phyloP scores from a whole-genome alignment of 139 green algal genomes.

The Nannochloris sp. region DNA sequence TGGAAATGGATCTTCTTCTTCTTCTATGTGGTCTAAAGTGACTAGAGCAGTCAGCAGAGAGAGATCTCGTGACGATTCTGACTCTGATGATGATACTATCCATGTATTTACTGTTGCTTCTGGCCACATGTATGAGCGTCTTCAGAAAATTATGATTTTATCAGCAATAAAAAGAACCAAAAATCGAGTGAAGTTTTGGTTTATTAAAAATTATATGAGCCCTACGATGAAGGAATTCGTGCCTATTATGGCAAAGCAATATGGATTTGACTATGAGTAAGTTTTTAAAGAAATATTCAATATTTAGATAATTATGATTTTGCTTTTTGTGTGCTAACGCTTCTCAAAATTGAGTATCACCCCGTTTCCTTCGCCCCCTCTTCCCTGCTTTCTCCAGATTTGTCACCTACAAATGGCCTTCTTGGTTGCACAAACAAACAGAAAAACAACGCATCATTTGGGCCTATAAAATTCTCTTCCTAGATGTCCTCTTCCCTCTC shows the following conservation, averaged over 20 bases:
- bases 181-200: constrained; percentile 94
- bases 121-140: constrained; percentile 97
- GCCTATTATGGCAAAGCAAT: constrained; percentile 78
- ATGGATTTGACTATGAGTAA: constrained; percentile 84
- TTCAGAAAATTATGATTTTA: constrained; percentile 99
- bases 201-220: constrained; percentile 99
- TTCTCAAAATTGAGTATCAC: no score
- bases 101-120: constrained; percentile 97
- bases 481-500: constrained; percentile 97
- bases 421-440: constrained; percentile 92
- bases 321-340: no score
- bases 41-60: neutral
- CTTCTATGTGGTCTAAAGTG: constrained; percentile 19
- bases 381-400: constrained; percentile 33
- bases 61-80: no score
- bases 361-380: no score
- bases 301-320: neutral
- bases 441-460: constrained; percentile 94
- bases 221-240: constrained; percentile 75
- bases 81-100: constrained; percentile 46
- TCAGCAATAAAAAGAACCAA: constrained; percentile 82
- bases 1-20: constrained; percentile 1
- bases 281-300: neutral
- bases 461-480: constrained; percentile 97
- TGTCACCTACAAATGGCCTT: constrained; percentile 98